Evolutionary conservation across 371 early-diverging fungal species (phyloP).

Genomic region (Blakeslea trispora): DNA sequence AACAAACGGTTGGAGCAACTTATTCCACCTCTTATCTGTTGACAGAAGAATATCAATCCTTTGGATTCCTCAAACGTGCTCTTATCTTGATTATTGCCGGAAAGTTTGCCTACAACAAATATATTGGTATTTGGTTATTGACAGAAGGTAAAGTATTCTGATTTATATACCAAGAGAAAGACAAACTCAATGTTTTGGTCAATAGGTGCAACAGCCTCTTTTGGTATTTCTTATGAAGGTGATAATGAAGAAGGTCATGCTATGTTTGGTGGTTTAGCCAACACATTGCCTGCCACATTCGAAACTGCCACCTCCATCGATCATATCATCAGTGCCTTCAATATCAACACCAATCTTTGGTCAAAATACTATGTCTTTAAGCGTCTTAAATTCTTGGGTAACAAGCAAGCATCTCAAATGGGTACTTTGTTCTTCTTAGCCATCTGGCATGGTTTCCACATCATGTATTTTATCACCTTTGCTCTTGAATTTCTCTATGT

Average conservation of each 20-base stretch:
- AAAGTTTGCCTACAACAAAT: conserved; percentile 65
- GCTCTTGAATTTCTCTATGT: conserved; percentile 65
- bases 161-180: too few species aligned
- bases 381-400: conserved; percentile 66
- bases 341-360: conserved; percentile 80
- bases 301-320: conserved; percentile 64
- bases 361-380: conserved; percentile 74
- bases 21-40: conserved; percentile 56
- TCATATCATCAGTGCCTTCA: conserved; percentile 64
- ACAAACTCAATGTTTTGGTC: too few species aligned
- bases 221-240: conserved; percentile 70
- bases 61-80: conserved; percentile 41
- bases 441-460: conserved; percentile 75
- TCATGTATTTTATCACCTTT: conserved; percentile 68
- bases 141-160: conserved; percentile 55
- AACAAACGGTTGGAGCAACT: conserved; percentile 49
- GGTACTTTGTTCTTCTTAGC: conserved; percentile 69
- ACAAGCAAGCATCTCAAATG: conserved; percentile 62
- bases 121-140: conserved; percentile 71
- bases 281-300: conserved; percentile 46
- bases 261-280: conserved; percentile 62
- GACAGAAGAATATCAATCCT: conserved; percentile 50
- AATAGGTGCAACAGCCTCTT: conserved; percentile 56
- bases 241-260: conserved; percentile 48
- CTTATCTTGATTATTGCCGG: conserved; percentile 54